Evolutionary conservation across 2,329 filamentous ascomycete genomes (phyloP), one percentile per base, ranked within the genome.

Genomic region (Pestalotiopsis sp.): DNA sequence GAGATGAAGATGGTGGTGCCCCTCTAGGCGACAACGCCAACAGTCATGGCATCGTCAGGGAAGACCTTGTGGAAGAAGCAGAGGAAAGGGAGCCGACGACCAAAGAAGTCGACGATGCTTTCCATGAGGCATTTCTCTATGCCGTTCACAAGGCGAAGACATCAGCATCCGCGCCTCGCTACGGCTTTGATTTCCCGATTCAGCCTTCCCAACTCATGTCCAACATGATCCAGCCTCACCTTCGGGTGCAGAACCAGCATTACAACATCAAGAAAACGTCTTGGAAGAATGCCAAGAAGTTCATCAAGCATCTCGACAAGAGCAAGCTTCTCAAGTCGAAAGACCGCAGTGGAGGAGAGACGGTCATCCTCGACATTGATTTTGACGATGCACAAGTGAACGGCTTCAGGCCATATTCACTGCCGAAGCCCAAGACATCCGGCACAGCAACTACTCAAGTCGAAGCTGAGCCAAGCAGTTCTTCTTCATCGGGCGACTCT

Each of bases 241-340:
- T 92, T 2, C 90, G 90, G 2, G 84, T 87, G 23, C 85, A 85
- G 75, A 87, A 84, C 12, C 85, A 85, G 68, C 88, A 83, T 69
- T 85, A 90, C 66, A 88, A 90, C 72, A 90, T 92, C 78, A 92
- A 92, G 75, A 92, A 92, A 79, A 90, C 89, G 3, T 90, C 87
- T 70, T 92, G 88, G 88, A 92, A 92, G 79, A 92, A 88, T 70
- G 85, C 90, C 69, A 90, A 89, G 75, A 92, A 91, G 72, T 92
- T 92, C 76, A 86, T 92, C 78, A 92, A 92, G 73, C 82, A 87
- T 66, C 81, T 92, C 11, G 90, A 92, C 77, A 92, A 92, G 77
- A 81, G 87, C 62, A 77, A 83, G 20, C 80, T 92, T n/a, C 78
- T 91, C 72, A 91, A 90, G 74, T 85, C 84, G 61, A 92, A 92